phyloP scores from a whole-genome alignment of 1,284 basidiomycete species.

The Irpex rosettiformis region DNA sequence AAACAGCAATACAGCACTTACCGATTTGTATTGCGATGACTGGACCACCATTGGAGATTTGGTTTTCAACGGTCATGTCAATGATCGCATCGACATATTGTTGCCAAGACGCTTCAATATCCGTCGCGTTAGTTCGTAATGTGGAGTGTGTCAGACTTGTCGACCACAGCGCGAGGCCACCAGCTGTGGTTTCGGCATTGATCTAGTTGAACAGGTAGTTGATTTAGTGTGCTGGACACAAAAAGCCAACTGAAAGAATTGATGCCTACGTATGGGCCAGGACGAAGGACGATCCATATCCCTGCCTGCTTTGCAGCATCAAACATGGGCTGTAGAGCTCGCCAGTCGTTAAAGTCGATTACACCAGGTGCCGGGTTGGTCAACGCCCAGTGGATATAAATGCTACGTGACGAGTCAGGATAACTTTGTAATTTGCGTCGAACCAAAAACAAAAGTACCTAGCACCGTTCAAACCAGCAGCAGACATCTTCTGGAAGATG shows the following conservation, averaged over 20 bases:
- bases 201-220: conserved; percentile 46
- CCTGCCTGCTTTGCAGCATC: conserved; percentile 41
- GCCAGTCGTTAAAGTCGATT: conserved; percentile 67
- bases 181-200: conserved; percentile 79
- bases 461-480: conserved; percentile 75
- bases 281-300: conserved; percentile 44
- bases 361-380: conserved; percentile 74
- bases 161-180: conserved; percentile 78
- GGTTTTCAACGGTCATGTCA: conserved; percentile 42
- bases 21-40: conserved; percentile 74
- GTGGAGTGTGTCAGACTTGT: conserved; percentile 63
- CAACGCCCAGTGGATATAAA: conserved; percentile 74
- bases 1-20: conserved; percentile 25
- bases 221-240: not conserved
- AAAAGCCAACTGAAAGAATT: too few relatives aligned
- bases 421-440: not conserved
- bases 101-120: conserved; percentile 67
- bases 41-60: conserved; percentile 68
- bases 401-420: conserved; percentile 32
- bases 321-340: conserved; percentile 64
- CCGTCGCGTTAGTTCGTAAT: conserved; percentile 66
- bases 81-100: conserved; percentile 68
- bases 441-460: conserved; percentile 17
- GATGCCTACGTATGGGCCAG: conserved; percentile 29
- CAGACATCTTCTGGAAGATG: conserved; percentile 78